Conservation (phyloP, 192 early-diverging fungal genomes). For the Coemansia sp. region DNA sequence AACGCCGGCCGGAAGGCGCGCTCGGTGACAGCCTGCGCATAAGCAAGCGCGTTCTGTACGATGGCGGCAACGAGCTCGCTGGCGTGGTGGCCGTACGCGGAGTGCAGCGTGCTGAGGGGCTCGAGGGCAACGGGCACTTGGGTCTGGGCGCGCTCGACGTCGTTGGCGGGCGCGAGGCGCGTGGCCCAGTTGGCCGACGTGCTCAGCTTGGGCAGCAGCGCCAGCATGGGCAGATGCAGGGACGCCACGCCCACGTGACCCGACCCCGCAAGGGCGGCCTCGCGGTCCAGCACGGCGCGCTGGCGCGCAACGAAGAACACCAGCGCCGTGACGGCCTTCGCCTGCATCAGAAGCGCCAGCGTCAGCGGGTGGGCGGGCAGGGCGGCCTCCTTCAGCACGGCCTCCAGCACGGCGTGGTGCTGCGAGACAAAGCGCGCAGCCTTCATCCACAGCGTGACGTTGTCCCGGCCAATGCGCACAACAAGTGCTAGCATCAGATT, state of each 20-base stretch:
- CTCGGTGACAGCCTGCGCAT: slow-evolving; percentile 50
- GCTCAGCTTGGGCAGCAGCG: slow-evolving; percentile 46
- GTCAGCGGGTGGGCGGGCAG: slow-evolving; percentile 27
- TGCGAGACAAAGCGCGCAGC: slow-evolving; percentile 44
- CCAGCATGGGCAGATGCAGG: slow-evolving; percentile 43
- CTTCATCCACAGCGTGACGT: slow-evolving; percentile 50
- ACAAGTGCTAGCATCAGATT: slow-evolving; percentile 59
- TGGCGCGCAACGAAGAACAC: slow-evolving; percentile 47
- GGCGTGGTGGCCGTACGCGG: slow-evolving; percentile 50
- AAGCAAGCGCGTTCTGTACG: slow-evolving; percentile 42
- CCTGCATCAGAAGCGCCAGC: slow-evolving; percentile 38
- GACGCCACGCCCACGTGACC: slow-evolving; percentile 48
- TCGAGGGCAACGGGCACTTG: slow-evolving; percentile 21
- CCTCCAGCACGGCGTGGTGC: slow-evolving; percentile 46
- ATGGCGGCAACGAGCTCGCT: slow-evolving; percentile 41
- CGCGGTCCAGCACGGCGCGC: slow-evolving; percentile 49
- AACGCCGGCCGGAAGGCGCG: slow-evolving; percentile 44
- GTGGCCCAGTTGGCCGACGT: slow-evolving; percentile 30
- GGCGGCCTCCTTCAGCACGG: slow-evolving; percentile 35
- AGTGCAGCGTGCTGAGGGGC: slow-evolving; percentile 18
- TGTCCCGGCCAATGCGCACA: slow-evolving; percentile 48
- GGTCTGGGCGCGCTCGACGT: slow-evolving; percentile 50
- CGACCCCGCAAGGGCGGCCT: slow-evolving; percentile 34
- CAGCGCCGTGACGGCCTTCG: slow-evolving; percentile 36
- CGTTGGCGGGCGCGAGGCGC: slow-evolving; percentile 33